These are phyloP conservation scores for Zalaria sp. DNA, from an alignment of 2,329 filamentous ascomycete species.

Conservation along the genomic window DNA sequence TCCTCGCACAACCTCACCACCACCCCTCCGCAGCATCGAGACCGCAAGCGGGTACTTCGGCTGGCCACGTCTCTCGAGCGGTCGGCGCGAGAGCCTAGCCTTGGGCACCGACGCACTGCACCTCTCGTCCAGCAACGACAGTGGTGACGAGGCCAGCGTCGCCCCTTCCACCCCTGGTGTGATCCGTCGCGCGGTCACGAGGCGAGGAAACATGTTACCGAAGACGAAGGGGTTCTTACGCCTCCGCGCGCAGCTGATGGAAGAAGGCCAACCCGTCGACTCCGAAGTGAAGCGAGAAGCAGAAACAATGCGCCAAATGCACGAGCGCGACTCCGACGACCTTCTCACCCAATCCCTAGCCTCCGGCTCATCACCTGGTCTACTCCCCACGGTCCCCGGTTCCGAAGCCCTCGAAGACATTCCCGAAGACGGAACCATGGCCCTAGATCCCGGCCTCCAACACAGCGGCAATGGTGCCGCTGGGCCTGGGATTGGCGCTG, in stretches of 20 bases:
- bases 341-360: constrained; percentile 24
- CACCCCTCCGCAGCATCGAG: constrained; percentile 43
- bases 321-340: constrained; percentile 57
- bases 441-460: constrained; percentile 19
- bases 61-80: constrained; percentile 25
- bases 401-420: constrained; percentile 53
- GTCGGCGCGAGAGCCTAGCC: constrained; percentile 72
- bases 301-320: constrained; percentile 88
- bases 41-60: constrained; percentile 26
- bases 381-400: constrained; percentile 43
- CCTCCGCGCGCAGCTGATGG: constrained; percentile 75
- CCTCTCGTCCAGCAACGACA: constrained; percentile 66
- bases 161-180: constrained; percentile 50
- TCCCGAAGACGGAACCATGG: constrained; percentile 53
- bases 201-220: constrained; percentile 79
- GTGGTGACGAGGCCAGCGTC: constrained; percentile 50
- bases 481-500: constrained; percentile 15
- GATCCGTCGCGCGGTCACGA: constrained; percentile 67
- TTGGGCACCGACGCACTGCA: constrained; percentile 81
- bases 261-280: constrained; percentile 79
- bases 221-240: constrained; percentile 94
- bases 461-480: constrained; percentile 14
- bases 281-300: constrained; percentile 82
- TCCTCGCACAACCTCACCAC: constrained; percentile 64
- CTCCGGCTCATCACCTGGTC: constrained; percentile 54